Evolutionary conservation across 1,284 basidiomycete species (phyloP).

Genomic region (Ceratobasidium sp.): DNA sequence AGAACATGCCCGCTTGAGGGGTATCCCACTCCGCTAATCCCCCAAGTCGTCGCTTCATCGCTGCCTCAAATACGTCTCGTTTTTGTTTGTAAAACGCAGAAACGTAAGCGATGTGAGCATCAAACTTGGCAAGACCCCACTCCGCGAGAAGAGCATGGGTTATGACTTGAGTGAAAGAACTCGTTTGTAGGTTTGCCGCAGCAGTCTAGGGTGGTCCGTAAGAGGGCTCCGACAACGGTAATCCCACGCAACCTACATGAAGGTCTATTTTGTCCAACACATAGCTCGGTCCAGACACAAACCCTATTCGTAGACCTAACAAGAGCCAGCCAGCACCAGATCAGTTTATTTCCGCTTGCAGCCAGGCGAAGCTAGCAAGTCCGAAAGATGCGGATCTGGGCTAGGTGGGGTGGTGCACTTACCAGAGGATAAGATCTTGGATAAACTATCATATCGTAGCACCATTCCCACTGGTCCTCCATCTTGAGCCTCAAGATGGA

Average conservation of each 20-base stretch:
- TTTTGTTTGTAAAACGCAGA: constrained; percentile 85
- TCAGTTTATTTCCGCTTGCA: too few relatives aligned
- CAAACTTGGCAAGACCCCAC: constrained; percentile 87
- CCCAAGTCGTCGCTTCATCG: constrained; percentile 77
- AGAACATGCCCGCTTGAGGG: constrained; percentile 93
- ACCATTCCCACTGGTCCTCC: constrained; percentile 71
- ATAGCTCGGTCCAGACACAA: constrained; percentile 81
- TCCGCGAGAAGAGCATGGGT: constrained; percentile 76
- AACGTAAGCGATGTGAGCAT: constrained; percentile 77
- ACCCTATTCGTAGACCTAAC: constrained; percentile 76
- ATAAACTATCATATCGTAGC: constrained; percentile 88
- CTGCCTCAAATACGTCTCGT: constrained; percentile 83
- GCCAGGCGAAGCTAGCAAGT: too few relatives aligned
- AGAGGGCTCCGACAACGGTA: constrained; percentile 19
- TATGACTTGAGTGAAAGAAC: constrained; percentile 84
- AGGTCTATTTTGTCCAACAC: constrained; percentile 83
- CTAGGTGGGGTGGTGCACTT: not conserved
- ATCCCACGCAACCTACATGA: constrained; percentile 64
- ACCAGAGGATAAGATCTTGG: constrained; percentile 89
- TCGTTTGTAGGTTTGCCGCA: constrained; percentile 83
- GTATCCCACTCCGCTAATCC: constrained; percentile 86
- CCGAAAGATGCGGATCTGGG: too few relatives aligned
- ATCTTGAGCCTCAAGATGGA: constrained; percentile 74
- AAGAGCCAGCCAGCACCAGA: not conserved
- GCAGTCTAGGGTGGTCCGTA: constrained; percentile 65